These are phyloP conservation scores for Taiozyma sp. DNA, from an alignment of 1,139 yeast genomes.

Conservation along the genomic window DNA sequence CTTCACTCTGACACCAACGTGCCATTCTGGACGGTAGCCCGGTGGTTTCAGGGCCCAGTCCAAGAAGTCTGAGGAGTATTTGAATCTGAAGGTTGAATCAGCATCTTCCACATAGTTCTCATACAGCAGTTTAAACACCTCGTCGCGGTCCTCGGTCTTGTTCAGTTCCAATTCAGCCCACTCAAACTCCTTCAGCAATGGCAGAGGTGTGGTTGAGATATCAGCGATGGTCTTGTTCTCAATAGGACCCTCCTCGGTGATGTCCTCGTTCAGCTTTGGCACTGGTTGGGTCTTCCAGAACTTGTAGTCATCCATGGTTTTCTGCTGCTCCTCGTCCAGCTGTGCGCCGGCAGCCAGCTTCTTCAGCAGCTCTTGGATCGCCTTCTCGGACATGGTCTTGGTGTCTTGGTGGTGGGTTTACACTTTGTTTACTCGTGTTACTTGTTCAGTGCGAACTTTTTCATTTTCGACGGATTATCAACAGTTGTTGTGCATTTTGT, in stretches of 20 bases:
- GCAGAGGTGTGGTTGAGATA: constrained; percentile 65
- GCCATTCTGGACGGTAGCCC: constrained; percentile 88
- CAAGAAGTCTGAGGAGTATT: constrained; percentile 77
- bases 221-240: constrained; percentile 69
- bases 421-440: too few relatives aligned
- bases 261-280: constrained; percentile 60
- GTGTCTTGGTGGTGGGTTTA: background rate
- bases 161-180: constrained; percentile 81
- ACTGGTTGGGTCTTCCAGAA: constrained; percentile 99
- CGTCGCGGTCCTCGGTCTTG: constrained; percentile 51
- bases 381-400: constrained; percentile 10
- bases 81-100: constrained; percentile 88
- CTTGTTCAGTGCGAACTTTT: background rate
- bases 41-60: constrained; percentile 95
- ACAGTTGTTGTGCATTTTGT: too few relatives aligned
- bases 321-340: constrained; percentile 50
- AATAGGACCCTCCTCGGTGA: constrained; percentile 78
- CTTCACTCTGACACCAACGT: constrained; percentile 87
- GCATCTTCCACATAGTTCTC: constrained; percentile 93
- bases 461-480: background rate
- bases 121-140: constrained; percentile 73
- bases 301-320: constrained; percentile 84
- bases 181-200: constrained; percentile 73
- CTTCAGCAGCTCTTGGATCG: constrained; percentile 38
- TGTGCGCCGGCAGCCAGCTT: constrained; percentile 42